Evolutionary conservation across 257 asterid species (phyloP).

Genomic region (Dorcoceras hygrometricum): DNA sequence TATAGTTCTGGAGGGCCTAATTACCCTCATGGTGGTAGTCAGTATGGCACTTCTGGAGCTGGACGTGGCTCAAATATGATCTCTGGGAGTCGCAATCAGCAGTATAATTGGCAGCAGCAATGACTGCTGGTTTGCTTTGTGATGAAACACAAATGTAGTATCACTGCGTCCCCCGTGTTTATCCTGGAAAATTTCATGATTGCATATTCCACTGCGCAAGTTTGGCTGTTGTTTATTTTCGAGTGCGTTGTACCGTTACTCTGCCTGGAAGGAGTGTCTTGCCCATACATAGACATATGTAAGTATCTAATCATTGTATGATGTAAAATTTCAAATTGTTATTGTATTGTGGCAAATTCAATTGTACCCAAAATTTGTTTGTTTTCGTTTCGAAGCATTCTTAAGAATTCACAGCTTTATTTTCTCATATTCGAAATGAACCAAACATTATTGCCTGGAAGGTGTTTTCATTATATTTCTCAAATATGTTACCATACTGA

Average conservation of each 20-base stretch:
- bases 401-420: not conserved
- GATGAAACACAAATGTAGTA: not conserved
- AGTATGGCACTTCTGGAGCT: slow-evolving; percentile 65
- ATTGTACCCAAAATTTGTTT: not conserved
- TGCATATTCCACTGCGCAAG: not conserved
- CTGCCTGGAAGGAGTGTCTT: slow-evolving; percentile 2
- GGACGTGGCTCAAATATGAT: slow-evolving; percentile 77
- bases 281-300: not conserved
- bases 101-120: slow-evolving; percentile 77
- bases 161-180: not conserved
- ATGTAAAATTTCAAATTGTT: not conserved
- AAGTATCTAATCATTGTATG: slow-evolving; percentile 1
- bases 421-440: too few relatives aligned
- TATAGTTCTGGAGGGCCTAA: slow-evolving; percentile 66
- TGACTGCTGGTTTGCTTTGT: not conserved
- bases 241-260: not conserved
- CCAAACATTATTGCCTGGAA: not conserved
- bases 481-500: not conserved
- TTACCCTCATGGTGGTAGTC: slow-evolving; percentile 68
- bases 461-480: not conserved
- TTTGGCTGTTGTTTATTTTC: not conserved
- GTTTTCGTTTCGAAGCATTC: not conserved
- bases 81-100: slow-evolving; percentile 75
- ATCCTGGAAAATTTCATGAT: not conserved
- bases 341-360: not conserved